Base-by-base conservation (phyloP, 305 asterid species). In the Solanum aculeatissimum region DNA sequence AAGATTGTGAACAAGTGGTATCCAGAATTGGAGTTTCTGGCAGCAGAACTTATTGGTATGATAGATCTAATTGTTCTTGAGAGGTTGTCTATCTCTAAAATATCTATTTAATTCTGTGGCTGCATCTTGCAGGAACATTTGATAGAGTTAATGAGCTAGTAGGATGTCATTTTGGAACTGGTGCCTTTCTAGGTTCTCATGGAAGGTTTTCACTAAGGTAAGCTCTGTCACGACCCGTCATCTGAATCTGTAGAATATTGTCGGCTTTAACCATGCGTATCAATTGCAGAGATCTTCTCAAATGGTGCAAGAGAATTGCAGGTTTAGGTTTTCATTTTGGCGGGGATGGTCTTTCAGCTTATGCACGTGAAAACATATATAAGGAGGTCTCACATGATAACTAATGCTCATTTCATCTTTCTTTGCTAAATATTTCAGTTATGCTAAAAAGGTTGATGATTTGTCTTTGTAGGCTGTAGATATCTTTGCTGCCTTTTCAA, bases 121-220 rank as follows among this genome's bases (percentile, higher is more conserved):
- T 29, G 62, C 86, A 25, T 84, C 86, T 72, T 87, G 85, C 94
- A 95, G 99, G 91, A 89, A 95, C 97, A 81, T 93, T 92, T 88
- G 91, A 87, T 83, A 91, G 81, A 79, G 92, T 93, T 86, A 92
- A 93, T 92, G 87, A 89, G 82, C 90, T 94, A 72, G 89, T 88
- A 69, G 90, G 91, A 81, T 86, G 70, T 83, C 92, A 85, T 35
- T 85, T 87, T 84, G 96, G 98, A 85, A 85, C 88, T 45, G 45
- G 87, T 38, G 78, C 89, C 83, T 89, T 90, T 5, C 78, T 90
- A 21, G 81, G 90, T 84, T 91, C 89, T 88, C 88, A 72, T 85
- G 94, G 91, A 87, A 93, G 98, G 91, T 97, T 97, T 89, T 93
- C 98, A 58, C 83, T 89, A 74, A 95, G 99, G 99, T 94, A 90